phyloP scores from a whole-genome alignment of 1,139 yeast species.

The Arxiozyma heterogenica region DNA sequence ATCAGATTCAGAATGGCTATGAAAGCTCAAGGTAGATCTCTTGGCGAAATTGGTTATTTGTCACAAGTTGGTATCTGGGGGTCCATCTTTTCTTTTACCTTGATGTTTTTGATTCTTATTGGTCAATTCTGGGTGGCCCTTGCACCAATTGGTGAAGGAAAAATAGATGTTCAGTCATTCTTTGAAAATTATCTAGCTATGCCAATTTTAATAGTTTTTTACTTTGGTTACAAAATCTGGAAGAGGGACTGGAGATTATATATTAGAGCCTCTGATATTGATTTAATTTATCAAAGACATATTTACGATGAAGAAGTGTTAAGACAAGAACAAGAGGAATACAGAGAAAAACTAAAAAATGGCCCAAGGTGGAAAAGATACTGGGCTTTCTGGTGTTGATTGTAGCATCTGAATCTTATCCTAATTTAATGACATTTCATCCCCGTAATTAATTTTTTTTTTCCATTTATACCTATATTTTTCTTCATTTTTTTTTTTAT shows the following conservation, averaged over 20 bases:
- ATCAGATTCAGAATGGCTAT: constrained; percentile 60
- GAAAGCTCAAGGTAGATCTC: constrained; percentile 46
- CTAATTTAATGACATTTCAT: background rate
- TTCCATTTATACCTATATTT: background rate
- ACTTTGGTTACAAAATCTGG: constrained; percentile 50
- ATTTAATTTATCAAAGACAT: constrained; percentile 65
- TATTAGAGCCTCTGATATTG: constrained; percentile 48
- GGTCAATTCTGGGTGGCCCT: constrained; percentile 54
- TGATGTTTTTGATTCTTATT: constrained; percentile 43
- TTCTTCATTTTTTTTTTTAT: no score
- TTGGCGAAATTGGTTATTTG: constrained; percentile 46
- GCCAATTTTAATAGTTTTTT: constrained; percentile 51
- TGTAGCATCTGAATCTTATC: background rate
- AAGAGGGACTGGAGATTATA: constrained; percentile 46
- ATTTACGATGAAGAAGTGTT: constrained; percentile 59
- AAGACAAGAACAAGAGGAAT: constrained; percentile 62
- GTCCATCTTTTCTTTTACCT: constrained; percentile 41
- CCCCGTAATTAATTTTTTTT: background rate
- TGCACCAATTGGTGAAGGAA: constrained; percentile 50
- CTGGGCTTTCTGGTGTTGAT: constrained; percentile 50
- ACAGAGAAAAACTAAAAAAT: constrained; percentile 44
- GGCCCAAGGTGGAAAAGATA: constrained; percentile 49
- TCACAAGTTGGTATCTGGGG: constrained; percentile 51
- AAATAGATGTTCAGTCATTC: constrained; percentile 45
- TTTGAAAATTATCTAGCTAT: constrained; percentile 56